phyloP scores from a whole-genome alignment of 2,329 filamentous ascomycete genomes.

The Chaetomium sp. region DNA sequence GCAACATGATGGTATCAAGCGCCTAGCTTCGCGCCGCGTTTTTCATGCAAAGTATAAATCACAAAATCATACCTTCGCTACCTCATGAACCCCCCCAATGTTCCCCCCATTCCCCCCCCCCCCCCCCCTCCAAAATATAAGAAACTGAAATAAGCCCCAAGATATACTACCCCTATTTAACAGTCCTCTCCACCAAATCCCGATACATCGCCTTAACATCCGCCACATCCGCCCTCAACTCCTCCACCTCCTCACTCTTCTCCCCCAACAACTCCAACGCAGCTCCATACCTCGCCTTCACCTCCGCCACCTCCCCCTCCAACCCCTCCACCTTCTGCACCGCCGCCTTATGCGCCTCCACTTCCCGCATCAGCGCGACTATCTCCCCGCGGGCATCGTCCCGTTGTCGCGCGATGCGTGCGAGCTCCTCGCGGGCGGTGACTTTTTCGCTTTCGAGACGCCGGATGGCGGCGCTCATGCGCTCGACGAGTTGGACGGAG shows the following conservation, averaged over 20 bases:
- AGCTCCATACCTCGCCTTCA: conserved; percentile 78
- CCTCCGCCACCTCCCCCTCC: conserved; percentile 58
- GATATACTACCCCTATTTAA: conserved; percentile 29
- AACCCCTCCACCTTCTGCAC: conserved; percentile 56
- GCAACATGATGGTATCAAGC: conserved; percentile 6
- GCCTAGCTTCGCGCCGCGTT: background rate
- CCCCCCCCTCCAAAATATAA: too few species aligned
- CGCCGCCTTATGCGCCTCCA: conserved; percentile 61
- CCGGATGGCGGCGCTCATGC: conserved; percentile 90
- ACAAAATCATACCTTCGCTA: background rate
- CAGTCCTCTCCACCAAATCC: conserved; percentile 80
- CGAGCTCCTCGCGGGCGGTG: conserved; percentile 77
- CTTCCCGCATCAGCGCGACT: conserved; percentile 81
- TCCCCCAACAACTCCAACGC: conserved; percentile 92
- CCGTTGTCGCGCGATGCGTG: conserved; percentile 71
- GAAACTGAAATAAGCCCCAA: too few species aligned
- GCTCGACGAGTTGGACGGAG: conserved; percentile 88
- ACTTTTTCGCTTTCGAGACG: conserved; percentile 89
- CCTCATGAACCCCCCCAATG: background rate
- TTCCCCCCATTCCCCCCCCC: too few species aligned
- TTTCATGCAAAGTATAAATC: background rate
- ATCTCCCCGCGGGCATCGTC: conserved; percentile 91
- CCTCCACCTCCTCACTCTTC: conserved; percentile 92
- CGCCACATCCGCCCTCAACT: conserved; percentile 78
- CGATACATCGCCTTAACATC: conserved; percentile 97